Percentiles rank a stretch among this genome's conserved stretches.
Conservation (phyloP, 441 rosid species). For the Pelargonium citronellum region DNA sequence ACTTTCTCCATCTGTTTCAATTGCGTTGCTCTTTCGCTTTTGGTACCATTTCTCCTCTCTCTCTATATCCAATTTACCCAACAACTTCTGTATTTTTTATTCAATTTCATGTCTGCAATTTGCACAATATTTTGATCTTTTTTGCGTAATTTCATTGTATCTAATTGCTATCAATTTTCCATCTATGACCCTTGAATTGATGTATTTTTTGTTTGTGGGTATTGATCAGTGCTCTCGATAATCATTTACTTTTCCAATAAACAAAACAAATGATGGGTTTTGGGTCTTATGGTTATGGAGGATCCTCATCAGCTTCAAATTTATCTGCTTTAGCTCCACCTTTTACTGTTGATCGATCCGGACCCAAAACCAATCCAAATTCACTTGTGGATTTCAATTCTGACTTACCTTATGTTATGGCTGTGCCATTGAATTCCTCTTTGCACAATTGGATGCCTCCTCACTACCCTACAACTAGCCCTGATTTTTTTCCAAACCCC, state of each 20-base stretch:
- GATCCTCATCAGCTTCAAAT: conserved; percentile 41
- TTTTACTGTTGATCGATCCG: conserved; percentile 43
- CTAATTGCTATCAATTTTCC: neutral
- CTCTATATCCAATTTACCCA: neutral
- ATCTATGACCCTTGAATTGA: conserved; percentile 8
- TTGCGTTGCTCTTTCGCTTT: neutral
- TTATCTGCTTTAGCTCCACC: conserved; percentile 60
- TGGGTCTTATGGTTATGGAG: conserved; percentile 34
- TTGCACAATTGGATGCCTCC: conserved; percentile 25
- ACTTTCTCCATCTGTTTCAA: neutral
- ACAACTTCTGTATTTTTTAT: neutral
- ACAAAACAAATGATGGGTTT: conserved; percentile 35
- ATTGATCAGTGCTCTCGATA: conserved; percentile 19
- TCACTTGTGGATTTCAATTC: conserved; percentile 31
- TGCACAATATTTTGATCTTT: neutral
- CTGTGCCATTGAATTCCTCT: conserved; percentile 21
- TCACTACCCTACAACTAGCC: neutral
- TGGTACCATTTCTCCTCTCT: neutral
- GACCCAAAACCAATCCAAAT: conserved; percentile 23
- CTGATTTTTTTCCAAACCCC: conserved; percentile 15
- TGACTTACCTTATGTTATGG: conserved; percentile 24
- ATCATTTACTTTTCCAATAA: neutral
- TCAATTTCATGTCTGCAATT: neutral
- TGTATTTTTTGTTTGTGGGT: conserved; percentile 13
- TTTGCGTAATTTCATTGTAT: neutral